Evolutionary conservation across 441 rosid genomes (phyloP).

Genomic region (Croton laevigatus): DNA sequence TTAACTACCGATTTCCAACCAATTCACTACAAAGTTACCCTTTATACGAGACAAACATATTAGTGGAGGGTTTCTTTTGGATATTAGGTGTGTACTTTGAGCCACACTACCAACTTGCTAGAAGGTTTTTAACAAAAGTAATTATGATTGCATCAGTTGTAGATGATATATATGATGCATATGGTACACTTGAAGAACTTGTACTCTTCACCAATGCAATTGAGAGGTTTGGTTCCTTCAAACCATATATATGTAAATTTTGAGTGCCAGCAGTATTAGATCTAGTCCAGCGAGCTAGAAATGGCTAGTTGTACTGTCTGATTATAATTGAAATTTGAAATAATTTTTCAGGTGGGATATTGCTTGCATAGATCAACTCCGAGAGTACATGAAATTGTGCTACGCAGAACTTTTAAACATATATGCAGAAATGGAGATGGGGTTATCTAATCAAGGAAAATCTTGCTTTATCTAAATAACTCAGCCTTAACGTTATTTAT

Average conservation of each 20-base stretch:
- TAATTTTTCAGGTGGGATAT: constrained; percentile 22
- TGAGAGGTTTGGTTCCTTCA: constrained; percentile 15
- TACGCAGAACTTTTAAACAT: constrained; percentile 13
- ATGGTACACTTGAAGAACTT: constrained; percentile 27
- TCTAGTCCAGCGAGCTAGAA: no score
- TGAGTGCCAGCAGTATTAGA: no score
- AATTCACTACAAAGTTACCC: constrained; percentile 11
- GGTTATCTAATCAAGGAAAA: constrained; percentile 9
- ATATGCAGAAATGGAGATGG: constrained; percentile 22
- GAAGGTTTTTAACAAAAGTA: constrained; percentile 27
- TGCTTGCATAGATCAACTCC: constrained; percentile 15
- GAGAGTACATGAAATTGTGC: constrained; percentile 21
- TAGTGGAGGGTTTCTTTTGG: constrained; percentile 22
- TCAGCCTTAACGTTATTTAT: not conserved
- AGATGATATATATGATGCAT: constrained; percentile 33
- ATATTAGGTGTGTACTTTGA: constrained; percentile 13
- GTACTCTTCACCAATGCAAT: constrained; percentile 22
- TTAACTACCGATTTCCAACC: no score
- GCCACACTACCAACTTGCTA: constrained; percentile 17
- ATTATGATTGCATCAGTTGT: constrained; percentile 13
- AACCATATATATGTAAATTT: not conserved
- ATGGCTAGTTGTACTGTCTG: no score
- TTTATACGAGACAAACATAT: constrained; percentile 19
- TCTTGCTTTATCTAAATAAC: not conserved
- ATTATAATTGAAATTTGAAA: not conserved